A percentile compares a stretch with the other conserved stretches of the same genome.
Conservation (phyloP, 1,284 basidiomycete species). For the Waitea zeae region DNA sequence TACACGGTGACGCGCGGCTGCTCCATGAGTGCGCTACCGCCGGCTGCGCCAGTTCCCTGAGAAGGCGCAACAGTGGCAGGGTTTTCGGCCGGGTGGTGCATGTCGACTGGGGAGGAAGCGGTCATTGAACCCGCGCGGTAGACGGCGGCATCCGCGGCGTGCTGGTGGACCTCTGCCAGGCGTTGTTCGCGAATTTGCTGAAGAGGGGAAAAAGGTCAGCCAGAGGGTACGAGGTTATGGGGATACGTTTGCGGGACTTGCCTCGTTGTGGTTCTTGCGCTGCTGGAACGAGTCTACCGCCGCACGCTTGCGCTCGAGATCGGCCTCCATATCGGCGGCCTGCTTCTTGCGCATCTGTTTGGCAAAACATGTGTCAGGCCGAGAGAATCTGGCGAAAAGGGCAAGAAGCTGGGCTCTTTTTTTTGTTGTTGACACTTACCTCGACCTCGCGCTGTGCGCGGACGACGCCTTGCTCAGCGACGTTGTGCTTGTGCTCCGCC, state of each 20-base stretch:
- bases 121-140: neutral
- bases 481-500: conserved; percentile 30
- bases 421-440: conserved; percentile 18
- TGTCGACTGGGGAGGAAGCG: too few relatives aligned
- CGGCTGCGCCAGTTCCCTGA: neutral
- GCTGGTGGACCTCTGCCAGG: conserved; percentile 8
- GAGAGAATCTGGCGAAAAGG: neutral
- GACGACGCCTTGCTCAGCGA: conserved; percentile 22
- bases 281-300: conserved; percentile 8
- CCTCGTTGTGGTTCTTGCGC: conserved; percentile 12
- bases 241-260: conserved; percentile 5
- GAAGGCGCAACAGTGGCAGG: neutral
- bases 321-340: conserved; percentile 6
- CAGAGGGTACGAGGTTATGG: neutral
- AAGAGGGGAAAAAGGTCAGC: neutral
- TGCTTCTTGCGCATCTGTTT: conserved; percentile 11
- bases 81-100: neutral
- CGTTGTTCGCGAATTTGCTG: conserved; percentile 10
- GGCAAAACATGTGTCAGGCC: neutral
- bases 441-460: conserved; percentile 25
- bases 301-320: conserved; percentile 5
- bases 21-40: neutral
- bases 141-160: neutral
- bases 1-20: neutral
- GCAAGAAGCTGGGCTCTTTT: too few relatives aligned